Evolutionary conservation across 179 eudicot genomes (phyloP), one percentile per base, ranked within the genome.

Genomic region (Amaranthus tricolor): DNA sequence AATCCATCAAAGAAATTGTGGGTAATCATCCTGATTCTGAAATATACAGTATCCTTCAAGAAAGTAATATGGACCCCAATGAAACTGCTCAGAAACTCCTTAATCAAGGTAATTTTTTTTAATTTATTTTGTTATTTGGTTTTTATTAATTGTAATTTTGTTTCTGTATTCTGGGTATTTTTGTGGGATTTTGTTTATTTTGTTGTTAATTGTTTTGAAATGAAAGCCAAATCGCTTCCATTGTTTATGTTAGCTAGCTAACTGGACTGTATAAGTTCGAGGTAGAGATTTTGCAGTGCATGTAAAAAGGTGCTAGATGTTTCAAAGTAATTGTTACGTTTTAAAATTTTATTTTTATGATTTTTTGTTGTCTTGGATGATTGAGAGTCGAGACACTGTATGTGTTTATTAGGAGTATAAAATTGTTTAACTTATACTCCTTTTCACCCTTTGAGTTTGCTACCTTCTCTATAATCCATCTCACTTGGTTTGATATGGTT

Each of bases 21-120:
- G 84, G 87, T 2, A 84, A 90, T 77, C 89, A 85, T 72, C 89
- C 97, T 43, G 94, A 90, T 78, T 81, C 88, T 74, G 97, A 90
- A 63, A 87, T 92, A 52, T 89, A 88, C 66, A 84, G 73, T 52
- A 79, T 89, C 62, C 96, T 92, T 55, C 84, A 84, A 80, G 97
- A 92, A 66, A 62, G 79, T 74, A 81, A 89, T 74, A 92, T 89
- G 96, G 88, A 89, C 82, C 89, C 91, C 76, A 86, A 89, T 77
- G 96, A 86, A 72, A 84, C 97, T 61, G 71, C 88, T 52, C 89
- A 88, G 65, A 89, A 90, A 74, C 84, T 92, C 82, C 71, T 92
- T 40, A 81, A 88, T 67, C 97, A 92, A 85, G 97, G 97, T 93
- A 54, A 0, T 48, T 72, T 11, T 71, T 58, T 76, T 20, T 6